Evolutionary conservation across 2,329 filamentous ascomycete genomes (phyloP), one percentile per base, ranked within the genome.

Genomic region (Penicillium thymicola): DNA sequence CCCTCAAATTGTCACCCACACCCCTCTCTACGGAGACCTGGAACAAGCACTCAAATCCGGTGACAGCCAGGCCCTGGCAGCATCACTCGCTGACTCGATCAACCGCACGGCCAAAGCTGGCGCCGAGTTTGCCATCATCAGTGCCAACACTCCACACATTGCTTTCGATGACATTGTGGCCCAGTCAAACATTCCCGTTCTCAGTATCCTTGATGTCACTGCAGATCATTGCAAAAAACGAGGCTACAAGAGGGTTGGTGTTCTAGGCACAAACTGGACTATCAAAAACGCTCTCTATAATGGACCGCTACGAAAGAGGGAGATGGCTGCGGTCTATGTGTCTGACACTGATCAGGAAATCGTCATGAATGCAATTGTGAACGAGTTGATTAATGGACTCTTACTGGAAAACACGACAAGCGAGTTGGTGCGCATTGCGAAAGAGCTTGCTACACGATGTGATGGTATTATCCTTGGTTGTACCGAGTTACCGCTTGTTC

Each of bases 41-140:
- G 21, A 54, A 10, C 40, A 48, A 28, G 54, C 54, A 27, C 40
- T 57, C 50, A 41, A 51, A 13, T 32, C 40, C 1, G 45, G 42
- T 14, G 30, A 54, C 30, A 53, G 36, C 7, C 18, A 46, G 14
- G 34, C 50, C 2, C 30, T 54, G 16, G 28, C 14, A 9, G 13
- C 36, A 32, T 28, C 50, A 1, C 30, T 59, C n/a, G 18, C 38
- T 16, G 49, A 48, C 7, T 59, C 57, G 1, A 57, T 59, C 36
- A 57, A 59, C 21, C 30, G 50, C 14, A 57, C 44, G 2, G 57
- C 57, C 16, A 50, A 54, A 45, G 57, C 57, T 16, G 54, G 54
- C 7, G 57, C 57, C 4, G 54, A 57, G 2, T 57, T 57, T 50
- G 57, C 54, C 25, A 57, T 59, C 41, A 57, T 59, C n/a, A 50